These are phyloP conservation scores for Zelopaecilomyces penicillatus DNA, from an alignment of 2,329 filamentous ascomycete genomes.

Conservation along the genomic window DNA sequence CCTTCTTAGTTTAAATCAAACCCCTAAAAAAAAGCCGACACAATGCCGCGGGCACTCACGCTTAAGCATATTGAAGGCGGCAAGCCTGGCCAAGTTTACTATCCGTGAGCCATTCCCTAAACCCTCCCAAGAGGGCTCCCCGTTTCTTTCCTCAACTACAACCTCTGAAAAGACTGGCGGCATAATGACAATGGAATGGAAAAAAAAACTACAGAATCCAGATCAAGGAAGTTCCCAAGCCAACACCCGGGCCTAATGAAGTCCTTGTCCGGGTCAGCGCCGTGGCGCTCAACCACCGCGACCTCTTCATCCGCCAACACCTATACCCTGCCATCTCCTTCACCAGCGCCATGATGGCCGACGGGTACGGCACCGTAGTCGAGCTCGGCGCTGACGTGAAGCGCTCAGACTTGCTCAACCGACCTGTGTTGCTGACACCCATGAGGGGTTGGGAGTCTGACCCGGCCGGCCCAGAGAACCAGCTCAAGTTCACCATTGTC, in stretches of 20 bases:
- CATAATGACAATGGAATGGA: background rate
- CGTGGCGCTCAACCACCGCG: conserved; percentile 86
- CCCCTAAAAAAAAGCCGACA: conserved; percentile 2
- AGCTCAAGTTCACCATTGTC: conserved; percentile 50
- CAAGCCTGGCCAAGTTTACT: conserved; percentile 84
- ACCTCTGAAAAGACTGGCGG: background rate
- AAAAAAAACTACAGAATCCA: conserved; percentile 37
- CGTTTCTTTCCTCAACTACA: background rate
- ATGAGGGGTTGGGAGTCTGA: conserved; percentile 67
- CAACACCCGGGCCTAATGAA: conserved; percentile 56
- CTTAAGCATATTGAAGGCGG: conserved; percentile 61
- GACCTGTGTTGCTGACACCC: conserved; percentile 71
- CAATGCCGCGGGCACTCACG: conserved; percentile 49
- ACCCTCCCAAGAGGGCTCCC: background rate
- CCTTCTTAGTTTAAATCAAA: background rate
- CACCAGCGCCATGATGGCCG: conserved; percentile 67
- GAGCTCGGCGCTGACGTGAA: conserved; percentile 45
- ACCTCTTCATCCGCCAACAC: conserved; percentile 87
- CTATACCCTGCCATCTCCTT: conserved; percentile 84
- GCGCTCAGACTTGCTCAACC: conserved; percentile 38
- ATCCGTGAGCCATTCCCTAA: conserved; percentile 45
- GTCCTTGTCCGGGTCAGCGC: conserved; percentile 69
- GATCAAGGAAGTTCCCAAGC: conserved; percentile 53
- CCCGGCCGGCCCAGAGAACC: conserved; percentile 64
- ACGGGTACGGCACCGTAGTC: conserved; percentile 71